A percentile compares a stretch with the other conserved stretches of the same genome.
Evolutionary conservation across 2,329 filamentous ascomycete species (phyloP).

Genomic region (Lojkania enalia): DNA sequence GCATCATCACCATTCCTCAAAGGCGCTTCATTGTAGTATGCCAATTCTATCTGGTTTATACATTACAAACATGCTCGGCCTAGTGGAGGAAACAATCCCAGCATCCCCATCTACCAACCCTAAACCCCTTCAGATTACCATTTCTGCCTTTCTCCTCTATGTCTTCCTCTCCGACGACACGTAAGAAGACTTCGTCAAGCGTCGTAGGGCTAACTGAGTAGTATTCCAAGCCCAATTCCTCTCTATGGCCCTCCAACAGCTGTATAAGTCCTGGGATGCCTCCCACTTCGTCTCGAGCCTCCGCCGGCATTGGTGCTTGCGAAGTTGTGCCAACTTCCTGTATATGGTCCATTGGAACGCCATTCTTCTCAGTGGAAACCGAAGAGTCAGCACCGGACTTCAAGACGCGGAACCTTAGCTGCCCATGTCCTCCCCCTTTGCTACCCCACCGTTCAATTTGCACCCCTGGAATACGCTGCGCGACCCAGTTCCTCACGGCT

Average conservation of each 20-base stretch:
- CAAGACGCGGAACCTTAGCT: constrained; percentile 81
- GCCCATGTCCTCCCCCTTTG: constrained; percentile 76
- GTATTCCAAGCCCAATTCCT: constrained; percentile 73
- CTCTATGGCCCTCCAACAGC: constrained; percentile 71
- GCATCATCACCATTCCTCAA: too few relatives aligned
- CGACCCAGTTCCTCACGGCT: constrained; percentile 68
- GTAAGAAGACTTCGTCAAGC: constrained; percentile 86
- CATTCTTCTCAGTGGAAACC: constrained; percentile 20
- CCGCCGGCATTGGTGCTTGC: background rate
- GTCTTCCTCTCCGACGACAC: constrained; percentile 77
- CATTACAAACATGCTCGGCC: too few relatives aligned
- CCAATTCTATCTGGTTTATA: too few relatives aligned
- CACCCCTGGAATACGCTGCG: constrained; percentile 63
- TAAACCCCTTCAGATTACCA: background rate
- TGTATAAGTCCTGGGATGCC: constrained; percentile 72
- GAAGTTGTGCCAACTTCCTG: constrained; percentile 23
- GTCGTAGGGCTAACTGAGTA: constrained; percentile 87
- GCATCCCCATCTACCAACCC: background rate
- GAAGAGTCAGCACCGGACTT: constrained; percentile 22
- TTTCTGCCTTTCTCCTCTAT: constrained; percentile 57
- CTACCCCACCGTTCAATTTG: constrained; percentile 61
- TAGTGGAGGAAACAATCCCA: background rate
- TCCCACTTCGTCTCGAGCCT: constrained; percentile 18
- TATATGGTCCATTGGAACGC: constrained; percentile 19
- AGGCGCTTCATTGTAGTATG: too few relatives aligned